Conservation (phyloP, 2,329 filamentous ascomycete genomes). For the Fusarium dlaminii region DNA sequence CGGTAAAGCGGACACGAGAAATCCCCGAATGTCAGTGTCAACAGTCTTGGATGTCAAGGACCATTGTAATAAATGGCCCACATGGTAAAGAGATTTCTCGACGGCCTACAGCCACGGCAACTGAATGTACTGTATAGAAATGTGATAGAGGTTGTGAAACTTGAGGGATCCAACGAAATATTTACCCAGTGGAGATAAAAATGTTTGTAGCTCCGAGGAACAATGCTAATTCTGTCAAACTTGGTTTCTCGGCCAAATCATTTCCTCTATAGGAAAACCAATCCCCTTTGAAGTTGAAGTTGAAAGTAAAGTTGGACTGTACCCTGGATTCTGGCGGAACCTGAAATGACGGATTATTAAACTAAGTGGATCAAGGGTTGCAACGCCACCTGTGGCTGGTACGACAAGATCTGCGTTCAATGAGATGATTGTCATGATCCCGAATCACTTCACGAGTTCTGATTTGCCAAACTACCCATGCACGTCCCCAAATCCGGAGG, state of each 20-base stretch:
- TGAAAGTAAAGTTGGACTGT: neutral
- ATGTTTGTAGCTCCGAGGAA: neutral
- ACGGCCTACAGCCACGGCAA: neutral
- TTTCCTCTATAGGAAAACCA: neutral
- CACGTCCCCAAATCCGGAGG: conserved; percentile 26
- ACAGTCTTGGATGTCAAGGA: neutral
- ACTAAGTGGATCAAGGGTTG: neutral
- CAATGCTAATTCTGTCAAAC: neutral
- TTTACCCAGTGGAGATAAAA: neutral
- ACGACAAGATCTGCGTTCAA: conserved; percentile 11
- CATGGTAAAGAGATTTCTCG: neutral
- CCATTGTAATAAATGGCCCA: neutral
- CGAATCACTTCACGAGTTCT: neutral
- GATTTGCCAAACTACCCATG: conserved; percentile 15
- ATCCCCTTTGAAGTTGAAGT: neutral
- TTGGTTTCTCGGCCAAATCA: neutral
- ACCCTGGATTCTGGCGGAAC: neutral
- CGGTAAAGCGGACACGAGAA: neutral
- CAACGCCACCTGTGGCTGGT: conserved; percentile 24
- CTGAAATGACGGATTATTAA: neutral
- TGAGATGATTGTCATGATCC: conserved; percentile 18
- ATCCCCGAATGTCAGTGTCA: neutral
- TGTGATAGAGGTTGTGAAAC: neutral
- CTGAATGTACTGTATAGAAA: neutral
- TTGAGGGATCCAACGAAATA: no score